A percentile compares a stretch with the other conserved stretches of the same genome.
These are phyloP conservation scores for Ruellia speciosa DNA, from an alignment of 305 asterid genomes.

Conservation along the genomic window DNA sequence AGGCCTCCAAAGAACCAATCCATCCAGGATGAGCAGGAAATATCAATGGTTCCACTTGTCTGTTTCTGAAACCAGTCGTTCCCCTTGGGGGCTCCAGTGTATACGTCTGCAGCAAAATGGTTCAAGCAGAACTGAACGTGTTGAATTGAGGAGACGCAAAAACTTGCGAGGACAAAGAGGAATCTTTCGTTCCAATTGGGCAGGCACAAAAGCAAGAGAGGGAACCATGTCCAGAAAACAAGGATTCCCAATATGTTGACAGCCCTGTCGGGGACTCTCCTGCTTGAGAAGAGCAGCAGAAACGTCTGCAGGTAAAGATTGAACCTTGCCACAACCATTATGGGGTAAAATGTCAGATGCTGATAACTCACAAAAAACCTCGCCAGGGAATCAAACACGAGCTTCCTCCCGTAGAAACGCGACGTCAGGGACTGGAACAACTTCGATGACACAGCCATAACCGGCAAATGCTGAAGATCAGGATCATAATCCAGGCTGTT, in stretches of 20 bases:
- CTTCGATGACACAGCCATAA: slow-evolving; percentile 41
- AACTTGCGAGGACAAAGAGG: slow-evolving; percentile 49
- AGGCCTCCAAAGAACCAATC: slow-evolving; percentile 82
- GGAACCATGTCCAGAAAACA: slow-evolving; percentile 78
- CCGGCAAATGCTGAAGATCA: slow-evolving; percentile 66
- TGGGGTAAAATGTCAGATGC: slow-evolving; percentile 53
- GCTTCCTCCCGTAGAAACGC: slow-evolving; percentile 38
- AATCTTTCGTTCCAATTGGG: slow-evolving; percentile 58
- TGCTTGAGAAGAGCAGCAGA: slow-evolving; percentile 43
- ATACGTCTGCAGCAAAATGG: slow-evolving; percentile 60
- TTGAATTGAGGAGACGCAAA: slow-evolving; percentile 45
- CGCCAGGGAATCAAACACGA: slow-evolving; percentile 42
- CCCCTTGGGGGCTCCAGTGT: slow-evolving; percentile 58
- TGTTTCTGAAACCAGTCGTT: slow-evolving; percentile 78
- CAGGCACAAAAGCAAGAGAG: slow-evolving; percentile 48
- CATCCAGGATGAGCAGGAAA: slow-evolving; percentile 52
- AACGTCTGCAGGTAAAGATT: slow-evolving; percentile 59
- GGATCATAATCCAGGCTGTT: slow-evolving; percentile 69
- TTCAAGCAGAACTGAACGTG: slow-evolving; percentile 61
- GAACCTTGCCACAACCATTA: slow-evolving; percentile 46
- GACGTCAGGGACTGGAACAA: slow-evolving; percentile 40
- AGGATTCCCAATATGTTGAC: slow-evolving; percentile 46
- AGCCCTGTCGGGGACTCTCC: slow-evolving; percentile 48
- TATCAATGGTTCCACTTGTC: slow-evolving; percentile 58
- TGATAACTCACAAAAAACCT: slow-evolving; percentile 54